phyloP scores from a whole-genome alignment of 1,139 yeast species.

The Zygosaccharomyces sapae region DNA sequence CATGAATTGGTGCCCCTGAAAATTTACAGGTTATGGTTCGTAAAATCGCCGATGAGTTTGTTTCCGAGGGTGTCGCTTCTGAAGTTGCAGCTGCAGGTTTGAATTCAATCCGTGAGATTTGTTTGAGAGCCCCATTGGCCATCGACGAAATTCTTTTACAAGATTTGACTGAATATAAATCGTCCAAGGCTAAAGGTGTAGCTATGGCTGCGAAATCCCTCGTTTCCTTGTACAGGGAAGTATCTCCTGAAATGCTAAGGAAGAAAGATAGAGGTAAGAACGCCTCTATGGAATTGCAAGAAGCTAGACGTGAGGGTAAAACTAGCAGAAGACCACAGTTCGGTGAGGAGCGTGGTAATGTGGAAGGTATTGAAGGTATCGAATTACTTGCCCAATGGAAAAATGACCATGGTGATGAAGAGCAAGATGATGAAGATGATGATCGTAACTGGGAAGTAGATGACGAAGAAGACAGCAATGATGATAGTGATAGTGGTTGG shows the following conservation, averaged over 20 bases:
- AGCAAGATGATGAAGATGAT: constrained; percentile 54
- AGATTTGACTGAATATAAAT: constrained; percentile 84
- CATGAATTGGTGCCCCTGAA: constrained; percentile 98
- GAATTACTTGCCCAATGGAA: constrained; percentile 89
- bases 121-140: constrained; percentile 90
- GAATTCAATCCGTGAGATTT: constrained; percentile 87
- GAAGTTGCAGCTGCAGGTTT: constrained; percentile 98
- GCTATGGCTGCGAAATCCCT: constrained; percentile 92
- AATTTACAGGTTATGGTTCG: constrained; percentile 71
- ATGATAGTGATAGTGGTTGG: constrained; percentile 52
- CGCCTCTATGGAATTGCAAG: constrained; percentile 75
- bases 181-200: constrained; percentile 90
- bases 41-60: constrained; percentile 94
- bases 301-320: constrained; percentile 44
- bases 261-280: constrained; percentile 88
- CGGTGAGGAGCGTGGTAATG: constrained; percentile 64
- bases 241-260: constrained; percentile 92
- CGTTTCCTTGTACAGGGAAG: constrained; percentile 79
- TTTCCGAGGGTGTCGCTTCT: constrained; percentile 95
- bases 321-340: constrained; percentile 48
- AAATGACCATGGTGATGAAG: constrained; percentile 49
- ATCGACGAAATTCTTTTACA: constrained; percentile 82
- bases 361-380: constrained; percentile 78
- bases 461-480: constrained; percentile 45
- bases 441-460: constrained; percentile 57